These are phyloP conservation scores for Suillus subalutaceus DNA, from an alignment of 768 basidiomycete genomes.

Conservation along the genomic window DNA sequence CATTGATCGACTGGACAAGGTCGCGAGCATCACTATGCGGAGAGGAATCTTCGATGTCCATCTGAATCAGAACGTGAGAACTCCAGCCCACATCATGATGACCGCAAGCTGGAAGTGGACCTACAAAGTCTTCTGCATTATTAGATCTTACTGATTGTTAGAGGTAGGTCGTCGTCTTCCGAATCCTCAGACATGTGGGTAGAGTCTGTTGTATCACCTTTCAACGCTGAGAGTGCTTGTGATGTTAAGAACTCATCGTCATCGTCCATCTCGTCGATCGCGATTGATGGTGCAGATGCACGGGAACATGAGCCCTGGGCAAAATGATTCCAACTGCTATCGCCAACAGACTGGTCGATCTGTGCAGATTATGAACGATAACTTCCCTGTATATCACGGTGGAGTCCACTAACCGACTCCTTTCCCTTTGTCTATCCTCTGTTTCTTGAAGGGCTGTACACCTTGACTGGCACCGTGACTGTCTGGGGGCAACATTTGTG, in stretches of 20 bases:
- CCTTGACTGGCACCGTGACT: not conserved
- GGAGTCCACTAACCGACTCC: not conserved
- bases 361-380: not conserved
- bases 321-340: not conserved
- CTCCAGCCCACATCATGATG: conserved; percentile 7
- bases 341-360: not conserved
- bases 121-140: not conserved
- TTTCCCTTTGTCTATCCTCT: not conserved
- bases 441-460: not conserved
- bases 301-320: conserved; percentile 8
- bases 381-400: too few relatives aligned
- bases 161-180: conserved; percentile 2
- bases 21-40: conserved; percentile 23
- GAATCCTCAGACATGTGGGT: not conserved
- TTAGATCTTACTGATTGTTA: not conserved
- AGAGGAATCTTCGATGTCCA: conserved; percentile 17
- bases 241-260: conserved; percentile 6
- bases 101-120: not conserved
- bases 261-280: conserved; percentile 5
- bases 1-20: conserved; percentile 37
- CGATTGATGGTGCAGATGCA: not conserved
- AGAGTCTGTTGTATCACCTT: not conserved
- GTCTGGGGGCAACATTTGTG: not conserved
- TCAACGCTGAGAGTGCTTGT: not conserved
- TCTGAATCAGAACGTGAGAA: conserved; percentile 18